Evolutionary conservation across 441 rosid species (phyloP).

Genomic region (Erodium texanum): DNA sequence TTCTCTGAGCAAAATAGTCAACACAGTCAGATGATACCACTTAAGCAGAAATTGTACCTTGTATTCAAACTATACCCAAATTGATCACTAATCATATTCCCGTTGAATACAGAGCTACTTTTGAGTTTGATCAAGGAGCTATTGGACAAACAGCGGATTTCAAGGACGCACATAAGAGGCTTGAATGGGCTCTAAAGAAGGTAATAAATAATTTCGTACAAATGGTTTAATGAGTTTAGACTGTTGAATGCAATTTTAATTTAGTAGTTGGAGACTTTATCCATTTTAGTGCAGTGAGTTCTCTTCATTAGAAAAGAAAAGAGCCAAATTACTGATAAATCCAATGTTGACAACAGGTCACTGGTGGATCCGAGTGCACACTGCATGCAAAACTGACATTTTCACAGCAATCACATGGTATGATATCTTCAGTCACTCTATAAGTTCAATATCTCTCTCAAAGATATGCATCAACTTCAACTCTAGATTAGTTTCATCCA

Average conservation of each 20-base stretch:
- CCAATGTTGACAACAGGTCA: constrained; percentile 41
- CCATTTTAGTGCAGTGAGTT: constrained; percentile 6
- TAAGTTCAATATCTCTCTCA: background rate
- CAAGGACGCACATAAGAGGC: constrained; percentile 74
- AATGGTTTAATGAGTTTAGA: constrained; percentile 2
- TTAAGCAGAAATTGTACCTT: background rate
- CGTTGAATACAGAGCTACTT: constrained; percentile 56
- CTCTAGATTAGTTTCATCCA: background rate
- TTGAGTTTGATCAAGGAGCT: constrained; percentile 78
- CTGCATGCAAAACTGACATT: constrained; percentile 92
- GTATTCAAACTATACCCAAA: background rate
- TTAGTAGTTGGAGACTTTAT: background rate
- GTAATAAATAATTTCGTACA: constrained; percentile 25
- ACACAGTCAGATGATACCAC: background rate
- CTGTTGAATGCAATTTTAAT: constrained; percentile 4
- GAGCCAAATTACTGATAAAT: constrained; percentile 12
- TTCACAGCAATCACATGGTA: constrained; percentile 83
- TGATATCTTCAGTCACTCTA: background rate
- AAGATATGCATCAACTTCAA: background rate
- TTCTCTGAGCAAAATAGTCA: background rate
- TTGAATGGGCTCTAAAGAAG: constrained; percentile 94
- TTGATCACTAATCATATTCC: background rate
- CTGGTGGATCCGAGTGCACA: constrained; percentile 87
- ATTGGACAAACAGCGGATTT: constrained; percentile 86
- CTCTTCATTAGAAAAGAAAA: background rate